A percentile compares a stretch with the other conserved stretches of the same genome.
phyloP scores from a whole-genome alignment of 345 rosid genomes.

The Gossypium ekmanianum region DNA sequence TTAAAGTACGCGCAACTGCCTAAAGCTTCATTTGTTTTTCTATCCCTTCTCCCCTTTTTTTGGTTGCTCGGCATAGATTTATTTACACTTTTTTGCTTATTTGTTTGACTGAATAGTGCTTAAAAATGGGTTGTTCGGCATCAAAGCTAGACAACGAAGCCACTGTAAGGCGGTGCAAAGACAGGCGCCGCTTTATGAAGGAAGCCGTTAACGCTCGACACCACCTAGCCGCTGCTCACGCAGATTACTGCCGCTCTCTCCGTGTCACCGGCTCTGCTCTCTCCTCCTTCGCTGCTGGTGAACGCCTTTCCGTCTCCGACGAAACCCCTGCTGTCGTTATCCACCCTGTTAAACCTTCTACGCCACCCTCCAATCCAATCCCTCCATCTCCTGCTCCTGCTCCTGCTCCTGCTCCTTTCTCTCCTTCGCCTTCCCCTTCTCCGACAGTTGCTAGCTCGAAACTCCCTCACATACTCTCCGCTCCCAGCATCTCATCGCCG shows the following conservation, averaged over 20 bases:
- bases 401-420: slow-evolving; percentile 34
- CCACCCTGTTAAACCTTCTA: slow-evolving; percentile 31
- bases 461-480: slow-evolving; percentile 53
- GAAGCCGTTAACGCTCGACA: slow-evolving; percentile 84
- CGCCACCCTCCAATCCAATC: slow-evolving; percentile 21
- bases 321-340: slow-evolving; percentile 83
- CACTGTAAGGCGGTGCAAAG: slow-evolving; percentile 84
- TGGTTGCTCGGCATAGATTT: too few species aligned
- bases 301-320: slow-evolving; percentile 71
- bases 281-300: slow-evolving; percentile 69
- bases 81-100: neutral
- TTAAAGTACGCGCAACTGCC: too few species aligned
- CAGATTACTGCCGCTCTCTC: slow-evolving; percentile 87
- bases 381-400: slow-evolving; percentile 51
- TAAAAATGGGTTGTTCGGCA: slow-evolving; percentile 80
- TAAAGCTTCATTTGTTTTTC: neutral
- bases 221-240: slow-evolving; percentile 83
- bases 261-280: slow-evolving; percentile 88
- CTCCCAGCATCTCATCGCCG: slow-evolving; percentile 24
- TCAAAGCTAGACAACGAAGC: slow-evolving; percentile 96
- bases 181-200: slow-evolving; percentile 90
- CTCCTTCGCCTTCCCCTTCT: slow-evolving; percentile 34
- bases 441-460: slow-evolving; percentile 49
- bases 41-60: too few species aligned
- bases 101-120: neutral